Conservation (phyloP, 2,329 filamentous ascomycete genomes). For the Amylocarpus encephaloides region DNA sequence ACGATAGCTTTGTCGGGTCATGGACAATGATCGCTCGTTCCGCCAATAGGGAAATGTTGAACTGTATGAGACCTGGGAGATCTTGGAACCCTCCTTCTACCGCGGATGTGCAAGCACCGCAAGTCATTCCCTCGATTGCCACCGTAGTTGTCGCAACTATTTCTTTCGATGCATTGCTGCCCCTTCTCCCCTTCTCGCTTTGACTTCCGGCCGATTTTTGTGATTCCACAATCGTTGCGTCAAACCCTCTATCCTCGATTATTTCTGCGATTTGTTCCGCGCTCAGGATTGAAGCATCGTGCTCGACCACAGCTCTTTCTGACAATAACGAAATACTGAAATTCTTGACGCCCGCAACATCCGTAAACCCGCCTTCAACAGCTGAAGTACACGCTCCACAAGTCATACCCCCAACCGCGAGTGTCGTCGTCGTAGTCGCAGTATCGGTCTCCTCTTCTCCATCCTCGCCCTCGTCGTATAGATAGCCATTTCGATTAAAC, state of each 20-base stretch:
- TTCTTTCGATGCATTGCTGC: slow-evolving; percentile 23
- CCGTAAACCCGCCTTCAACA: slow-evolving; percentile 72
- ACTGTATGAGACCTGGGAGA: slow-evolving; percentile 72
- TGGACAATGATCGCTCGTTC: slow-evolving; percentile 87
- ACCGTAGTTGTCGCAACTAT: slow-evolving; percentile 69
- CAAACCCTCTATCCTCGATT: slow-evolving; percentile 70
- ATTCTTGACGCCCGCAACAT: slow-evolving; percentile 63
- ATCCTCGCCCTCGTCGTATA: slow-evolving; percentile 31
- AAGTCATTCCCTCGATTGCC: slow-evolving; percentile 94
- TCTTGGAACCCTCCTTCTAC: slow-evolving; percentile 76
- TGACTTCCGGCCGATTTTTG: slow-evolving; percentile 39
- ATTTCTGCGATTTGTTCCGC: slow-evolving; percentile 50
- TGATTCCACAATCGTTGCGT: slow-evolving; percentile 70
- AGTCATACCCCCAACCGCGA: slow-evolving; percentile 83
- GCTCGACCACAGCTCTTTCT: slow-evolving; percentile 78
- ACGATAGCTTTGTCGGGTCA: slow-evolving; percentile 61
- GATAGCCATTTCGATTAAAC: slow-evolving; percentile 30
- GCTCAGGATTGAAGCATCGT: slow-evolving; percentile 54
- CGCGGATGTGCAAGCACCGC: slow-evolving; percentile 89
- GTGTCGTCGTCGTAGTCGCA: slow-evolving; percentile 58
- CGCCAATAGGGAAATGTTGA: slow-evolving; percentile 91
- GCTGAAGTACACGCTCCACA: slow-evolving; percentile 86
- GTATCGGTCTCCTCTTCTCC: slow-evolving; percentile 29
- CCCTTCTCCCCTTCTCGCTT: slow-evolving; percentile 29
- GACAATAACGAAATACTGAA: slow-evolving; percentile 81